These are phyloP conservation scores for Wickerhamiella bombiphila DNA, from an alignment of 805 yeast genomes.

Conservation along the genomic window DNA sequence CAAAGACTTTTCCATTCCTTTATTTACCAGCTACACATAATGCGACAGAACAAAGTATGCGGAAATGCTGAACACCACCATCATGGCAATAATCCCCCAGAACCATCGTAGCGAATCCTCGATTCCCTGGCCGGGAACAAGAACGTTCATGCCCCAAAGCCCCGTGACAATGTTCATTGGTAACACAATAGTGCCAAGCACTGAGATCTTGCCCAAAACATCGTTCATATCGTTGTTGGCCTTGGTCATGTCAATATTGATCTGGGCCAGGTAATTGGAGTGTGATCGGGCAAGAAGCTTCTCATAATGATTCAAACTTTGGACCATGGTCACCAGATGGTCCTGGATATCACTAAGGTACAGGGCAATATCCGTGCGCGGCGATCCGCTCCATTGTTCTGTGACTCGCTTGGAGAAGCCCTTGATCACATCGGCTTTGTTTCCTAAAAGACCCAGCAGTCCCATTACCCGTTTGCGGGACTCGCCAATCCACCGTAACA, in stretches of 20 bases:
- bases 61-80: slow-evolving; percentile 22
- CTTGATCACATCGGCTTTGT: slow-evolving; percentile 94
- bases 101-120: slow-evolving; percentile 53
- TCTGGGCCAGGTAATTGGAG: slow-evolving; percentile 89
- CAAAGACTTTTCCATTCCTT: neutral
- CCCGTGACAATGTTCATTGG: slow-evolving; percentile 96
- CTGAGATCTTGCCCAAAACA: slow-evolving; percentile 82
- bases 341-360: slow-evolving; percentile 96
- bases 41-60: slow-evolving; percentile 16
- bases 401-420: slow-evolving; percentile 86
- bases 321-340: slow-evolving; percentile 95
- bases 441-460: slow-evolving; percentile 64
- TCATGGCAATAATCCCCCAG: slow-evolving; percentile 25
- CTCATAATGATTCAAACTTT: slow-evolving; percentile 85
- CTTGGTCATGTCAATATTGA: slow-evolving; percentile 93
- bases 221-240: slow-evolving; percentile 96
- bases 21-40: slow-evolving; percentile 14
- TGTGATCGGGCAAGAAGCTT: slow-evolving; percentile 89
- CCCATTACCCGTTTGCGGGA: slow-evolving; percentile 92
- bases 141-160: slow-evolving; percentile 96
- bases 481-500: slow-evolving; percentile 90
- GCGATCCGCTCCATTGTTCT: slow-evolving; percentile 69
- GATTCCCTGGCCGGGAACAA: slow-evolving; percentile 79
- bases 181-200: slow-evolving; percentile 84
- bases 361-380: slow-evolving; percentile 79